A percentile compares a stretch with the other conserved stretches of the same genome.
These are phyloP conservation scores for Caloboletus inedulis DNA, from an alignment of 1,284 basidiomycete species.

Conservation along the genomic window DNA sequence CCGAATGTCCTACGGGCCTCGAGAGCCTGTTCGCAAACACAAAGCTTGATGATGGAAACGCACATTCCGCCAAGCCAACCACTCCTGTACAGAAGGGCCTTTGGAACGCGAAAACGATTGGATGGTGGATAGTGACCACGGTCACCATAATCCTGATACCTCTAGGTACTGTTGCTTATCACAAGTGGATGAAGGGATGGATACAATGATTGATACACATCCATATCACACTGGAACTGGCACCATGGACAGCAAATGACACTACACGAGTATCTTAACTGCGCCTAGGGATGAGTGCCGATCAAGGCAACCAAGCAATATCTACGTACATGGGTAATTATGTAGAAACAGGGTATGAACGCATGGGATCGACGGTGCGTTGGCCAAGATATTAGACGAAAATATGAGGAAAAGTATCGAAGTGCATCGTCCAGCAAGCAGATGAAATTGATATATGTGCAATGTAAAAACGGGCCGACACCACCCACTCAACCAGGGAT, in stretches of 20 bases:
- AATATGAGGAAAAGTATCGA: conserved; percentile 2
- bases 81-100: not conserved
- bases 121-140: conserved; percentile 39
- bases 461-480: not conserved
- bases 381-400: not conserved
- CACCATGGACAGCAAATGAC: conserved; percentile 3
- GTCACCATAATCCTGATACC: conserved; percentile 36
- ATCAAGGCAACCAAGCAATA: conserved; percentile 11
- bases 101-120: conserved; percentile 11
- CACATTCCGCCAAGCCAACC: not conserved
- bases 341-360: conserved; percentile 26
- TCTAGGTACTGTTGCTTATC: conserved; percentile 20
- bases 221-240: conserved; percentile 2
- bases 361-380: conserved; percentile 10
- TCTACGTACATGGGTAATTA: conserved; percentile 2
- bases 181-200: conserved; percentile 20
- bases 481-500: not conserved
- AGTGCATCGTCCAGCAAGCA: conserved; percentile 37
- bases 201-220: conserved; percentile 24
- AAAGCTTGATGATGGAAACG: conserved; percentile 47
- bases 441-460: conserved; percentile 5
- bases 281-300: conserved; percentile 4
- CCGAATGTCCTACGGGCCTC: conserved; percentile 73
- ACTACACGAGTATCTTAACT: conserved; percentile 4
- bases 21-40: conserved; percentile 70